A percentile compares a stretch with the other conserved stretches of the same genome.
These are phyloP conservation scores for Cyclotella cryptica DNA, from an alignment of 108 stramenopile genomes.

Conservation along the genomic window DNA sequence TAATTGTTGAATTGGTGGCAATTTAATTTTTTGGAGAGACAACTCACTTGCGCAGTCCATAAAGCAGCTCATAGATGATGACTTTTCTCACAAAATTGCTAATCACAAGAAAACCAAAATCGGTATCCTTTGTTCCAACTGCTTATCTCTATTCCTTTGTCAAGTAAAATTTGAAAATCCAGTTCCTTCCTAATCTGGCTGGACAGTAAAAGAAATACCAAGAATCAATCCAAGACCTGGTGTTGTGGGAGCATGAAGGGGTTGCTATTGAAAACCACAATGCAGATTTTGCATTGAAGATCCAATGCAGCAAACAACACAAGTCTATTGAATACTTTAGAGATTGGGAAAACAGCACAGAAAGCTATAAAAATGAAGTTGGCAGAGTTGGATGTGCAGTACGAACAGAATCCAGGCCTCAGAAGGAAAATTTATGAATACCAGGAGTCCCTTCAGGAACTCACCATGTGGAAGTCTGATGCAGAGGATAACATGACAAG, in stretches of 20 bases:
- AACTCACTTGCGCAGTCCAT: too few species aligned
- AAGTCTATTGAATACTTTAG: not conserved
- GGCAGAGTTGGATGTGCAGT: not conserved
- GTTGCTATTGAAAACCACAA: not conserved
- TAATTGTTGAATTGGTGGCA: too few species aligned
- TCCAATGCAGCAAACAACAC: not conserved
- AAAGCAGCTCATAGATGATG: too few species aligned
- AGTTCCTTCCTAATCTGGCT: too few species aligned
- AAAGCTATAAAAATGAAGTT: not conserved
- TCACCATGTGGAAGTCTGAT: not conserved
- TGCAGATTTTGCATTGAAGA: not conserved
- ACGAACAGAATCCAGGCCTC: not conserved
- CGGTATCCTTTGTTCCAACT: too few species aligned
- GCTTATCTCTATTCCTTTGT: slow-evolving; percentile 1
- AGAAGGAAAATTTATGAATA: not conserved
- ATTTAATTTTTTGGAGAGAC: too few species aligned
- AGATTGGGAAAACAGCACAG: not conserved
- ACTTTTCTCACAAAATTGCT: too few species aligned
- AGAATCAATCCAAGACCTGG: not conserved
- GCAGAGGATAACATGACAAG: not conserved
- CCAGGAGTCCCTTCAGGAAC: not conserved
- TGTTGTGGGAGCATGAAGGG: not conserved
- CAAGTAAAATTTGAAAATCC: too few species aligned
- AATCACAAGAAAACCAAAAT: too few species aligned
- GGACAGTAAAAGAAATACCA: not conserved